Percentiles rank a stretch among this genome's conserved stretches.
Evolutionary conservation across 805 yeast species (phyloP).

Genomic region (Saturnispora serradocipensis): DNA sequence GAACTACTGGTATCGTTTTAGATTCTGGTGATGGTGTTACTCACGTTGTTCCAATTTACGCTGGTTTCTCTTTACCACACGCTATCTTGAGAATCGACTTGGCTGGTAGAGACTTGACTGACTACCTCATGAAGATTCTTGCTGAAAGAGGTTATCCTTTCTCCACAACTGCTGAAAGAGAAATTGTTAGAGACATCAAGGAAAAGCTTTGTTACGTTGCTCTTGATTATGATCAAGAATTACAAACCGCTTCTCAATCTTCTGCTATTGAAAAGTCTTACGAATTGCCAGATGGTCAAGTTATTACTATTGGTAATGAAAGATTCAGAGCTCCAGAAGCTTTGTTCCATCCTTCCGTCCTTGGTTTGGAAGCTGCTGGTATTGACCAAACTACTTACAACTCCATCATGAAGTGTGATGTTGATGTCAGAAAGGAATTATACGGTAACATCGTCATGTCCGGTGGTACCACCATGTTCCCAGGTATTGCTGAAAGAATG

Average conservation of each 20-base stretch:
- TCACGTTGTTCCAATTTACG: constrained; percentile 99
- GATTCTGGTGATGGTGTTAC: constrained; percentile 99
- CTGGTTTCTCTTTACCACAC: constrained; percentile 98
- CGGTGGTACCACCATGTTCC: constrained; percentile 99
- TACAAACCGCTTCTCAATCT: constrained; percentile 98
- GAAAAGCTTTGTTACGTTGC: constrained; percentile 99
- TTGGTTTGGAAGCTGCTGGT: constrained; percentile 92
- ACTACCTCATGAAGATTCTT: constrained; percentile 96
- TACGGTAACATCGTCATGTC: constrained; percentile 99
- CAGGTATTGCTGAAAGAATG: constrained; percentile 99
- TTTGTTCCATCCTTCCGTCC: constrained; percentile 94
- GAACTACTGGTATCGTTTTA: constrained; percentile 99
- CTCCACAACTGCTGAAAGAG: constrained; percentile 99
- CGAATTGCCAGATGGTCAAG: constrained; percentile 99
- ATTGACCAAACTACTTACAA: constrained; percentile 95
- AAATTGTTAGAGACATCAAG: constrained; percentile 88
- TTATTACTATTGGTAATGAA: constrained; percentile 98
- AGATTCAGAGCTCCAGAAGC: constrained; percentile 99
- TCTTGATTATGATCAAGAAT: constrained; percentile 97
- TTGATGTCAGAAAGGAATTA: constrained; percentile 97
- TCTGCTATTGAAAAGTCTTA: constrained; percentile 97
- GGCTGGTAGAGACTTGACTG: constrained; percentile 99
- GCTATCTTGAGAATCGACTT: constrained; percentile 97
- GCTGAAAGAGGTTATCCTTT: constrained; percentile 98
- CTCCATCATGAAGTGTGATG: constrained; percentile 97